A percentile compares a stretch with the other conserved stretches of the same genome.
phyloP scores from a whole-genome alignment of 2,329 filamentous ascomycete genomes.

The Fonsecaea pedrosoi region DNA sequence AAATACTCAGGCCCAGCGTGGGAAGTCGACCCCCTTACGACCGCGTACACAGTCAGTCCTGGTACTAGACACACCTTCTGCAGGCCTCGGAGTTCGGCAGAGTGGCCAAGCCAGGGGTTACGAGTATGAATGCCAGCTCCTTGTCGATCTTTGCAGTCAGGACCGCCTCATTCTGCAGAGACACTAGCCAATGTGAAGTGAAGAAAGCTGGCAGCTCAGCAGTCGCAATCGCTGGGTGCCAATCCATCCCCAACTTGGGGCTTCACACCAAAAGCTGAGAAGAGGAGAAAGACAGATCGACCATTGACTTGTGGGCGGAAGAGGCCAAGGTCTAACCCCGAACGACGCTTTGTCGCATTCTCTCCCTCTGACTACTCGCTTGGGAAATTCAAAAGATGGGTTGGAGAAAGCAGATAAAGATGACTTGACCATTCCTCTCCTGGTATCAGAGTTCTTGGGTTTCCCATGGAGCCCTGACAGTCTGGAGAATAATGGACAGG shows the following conservation, averaged over 20 bases:
- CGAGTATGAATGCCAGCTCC: background rate
- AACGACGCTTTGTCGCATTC: background rate
- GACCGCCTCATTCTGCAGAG: background rate
- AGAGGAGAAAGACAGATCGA: background rate
- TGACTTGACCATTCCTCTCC: background rate
- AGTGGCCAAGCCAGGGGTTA: background rate
- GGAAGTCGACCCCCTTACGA: background rate
- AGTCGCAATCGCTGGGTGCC: background rate
- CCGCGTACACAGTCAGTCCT: background rate
- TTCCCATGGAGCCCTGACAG: background rate
- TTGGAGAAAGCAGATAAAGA: background rate
- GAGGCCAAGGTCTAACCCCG: background rate
- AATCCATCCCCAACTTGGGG: background rate
- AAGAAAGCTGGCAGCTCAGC: background rate
- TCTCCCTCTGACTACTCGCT: background rate
- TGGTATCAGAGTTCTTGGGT: background rate
- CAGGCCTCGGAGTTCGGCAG: slow-evolving; percentile 5
- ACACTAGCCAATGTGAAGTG: background rate
- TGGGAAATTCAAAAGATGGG: background rate
- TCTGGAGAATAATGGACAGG: no score
- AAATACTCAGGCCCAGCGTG: background rate
- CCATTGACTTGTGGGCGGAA: background rate
- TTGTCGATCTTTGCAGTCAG: background rate
- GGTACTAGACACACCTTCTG: background rate
- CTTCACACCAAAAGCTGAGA: background rate